Base-by-base conservation (phyloP, 208 protist genomes). In the Herpetomonas samuelpessoai region DNA sequence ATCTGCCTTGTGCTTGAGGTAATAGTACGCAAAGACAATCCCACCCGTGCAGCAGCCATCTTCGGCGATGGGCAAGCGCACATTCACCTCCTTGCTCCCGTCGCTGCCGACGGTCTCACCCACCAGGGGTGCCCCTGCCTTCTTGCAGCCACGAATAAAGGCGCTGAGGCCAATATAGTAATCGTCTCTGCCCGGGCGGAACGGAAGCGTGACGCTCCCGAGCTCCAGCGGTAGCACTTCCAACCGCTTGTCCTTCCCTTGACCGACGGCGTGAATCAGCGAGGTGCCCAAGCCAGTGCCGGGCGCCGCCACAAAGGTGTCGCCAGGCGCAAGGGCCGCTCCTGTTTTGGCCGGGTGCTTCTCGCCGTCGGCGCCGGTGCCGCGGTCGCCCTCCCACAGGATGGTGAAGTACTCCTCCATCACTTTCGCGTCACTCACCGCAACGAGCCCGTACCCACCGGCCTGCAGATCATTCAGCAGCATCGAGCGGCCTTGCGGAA, bases 391-490 rank as follows among this genome's bases (percentile, higher is more conserved):
- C 62, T 91, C 72, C 84, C 84, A 91, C 76, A 91, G 65, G 14
- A 83, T 54, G 22, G 55, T 64, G 68, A 87, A 87, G 73, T 88
- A 88, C n/a, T 83, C 59, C 3, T 54, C 3, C 3, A 91, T 74
- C 16, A 67, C 16, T 21, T 66, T 55, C 7, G 65, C 65, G 25
- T 87, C 71, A 53, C 80, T 85, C 29, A 75, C 49, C 10, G 84
- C 75, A n/a, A 85, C 51, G 12, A 91, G 71, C 21, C 84, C 84
- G 29, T 83, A 88, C 41, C 65, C 80, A 38, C 77, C 79, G 0
- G 79, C 80, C 48, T 88, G 72, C 3, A 91, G 63, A 49, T 91
- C 84, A 48, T 91, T 91, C 19, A 91, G 68, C 2, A 91, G 60
- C n/a, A 56, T 51, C 41, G 68, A 78, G 39, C 75, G 76, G 38